A percentile compares a stretch with the other conserved stretches of the same genome.
These are phyloP conservation scores for Larix kaempferi DNA, from an alignment of 75 land plant genomes.

Conservation along the genomic window DNA sequence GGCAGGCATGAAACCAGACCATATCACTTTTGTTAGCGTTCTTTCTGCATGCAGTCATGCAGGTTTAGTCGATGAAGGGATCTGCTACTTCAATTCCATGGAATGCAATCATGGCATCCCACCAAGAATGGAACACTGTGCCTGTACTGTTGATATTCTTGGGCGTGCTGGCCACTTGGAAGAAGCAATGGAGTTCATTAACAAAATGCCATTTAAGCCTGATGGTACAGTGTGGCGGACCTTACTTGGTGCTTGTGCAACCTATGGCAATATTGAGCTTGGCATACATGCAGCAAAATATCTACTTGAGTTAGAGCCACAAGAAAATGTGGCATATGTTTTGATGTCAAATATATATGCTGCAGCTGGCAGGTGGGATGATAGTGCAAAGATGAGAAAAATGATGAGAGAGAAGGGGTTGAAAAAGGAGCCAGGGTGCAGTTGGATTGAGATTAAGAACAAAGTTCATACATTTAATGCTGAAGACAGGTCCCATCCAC, in stretches of 20 bases:
- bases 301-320: slow-evolving; percentile 22
- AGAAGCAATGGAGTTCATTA: slow-evolving; percentile 18
- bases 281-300: slow-evolving; percentile 32
- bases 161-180: slow-evolving; percentile 39
- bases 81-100: slow-evolving; percentile 37
- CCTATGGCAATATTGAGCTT: slow-evolving; percentile 24
- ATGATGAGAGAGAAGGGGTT: slow-evolving; percentile 35
- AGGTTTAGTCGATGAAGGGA: slow-evolving; percentile 39
- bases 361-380: slow-evolving; percentile 38
- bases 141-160: slow-evolving; percentile 46
- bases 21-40: slow-evolving; percentile 42
- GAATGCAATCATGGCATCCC: slow-evolving; percentile 19
- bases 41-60: slow-evolving; percentile 58
- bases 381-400: slow-evolving; percentile 36
- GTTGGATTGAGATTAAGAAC: slow-evolving; percentile 35
- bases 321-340: slow-evolving; percentile 28
- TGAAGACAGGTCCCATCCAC: slow-evolving; percentile 20
- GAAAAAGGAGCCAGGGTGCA: slow-evolving; percentile 40
- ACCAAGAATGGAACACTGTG: slow-evolving; percentile 45
- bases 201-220: slow-evolving; percentile 23
- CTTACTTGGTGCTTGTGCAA: slow-evolving; percentile 42
- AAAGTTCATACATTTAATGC: slow-evolving; percentile 19
- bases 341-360: slow-evolving; percentile 47
- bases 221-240: slow-evolving; percentile 36
- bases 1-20: slow-evolving; percentile 39